Percentiles rank a stretch among this genome's conserved stretches.
These are phyloP conservation scores for Kondoa subrosea DNA, from an alignment of 768 basidiomycete genomes.

Conservation along the genomic window DNA sequence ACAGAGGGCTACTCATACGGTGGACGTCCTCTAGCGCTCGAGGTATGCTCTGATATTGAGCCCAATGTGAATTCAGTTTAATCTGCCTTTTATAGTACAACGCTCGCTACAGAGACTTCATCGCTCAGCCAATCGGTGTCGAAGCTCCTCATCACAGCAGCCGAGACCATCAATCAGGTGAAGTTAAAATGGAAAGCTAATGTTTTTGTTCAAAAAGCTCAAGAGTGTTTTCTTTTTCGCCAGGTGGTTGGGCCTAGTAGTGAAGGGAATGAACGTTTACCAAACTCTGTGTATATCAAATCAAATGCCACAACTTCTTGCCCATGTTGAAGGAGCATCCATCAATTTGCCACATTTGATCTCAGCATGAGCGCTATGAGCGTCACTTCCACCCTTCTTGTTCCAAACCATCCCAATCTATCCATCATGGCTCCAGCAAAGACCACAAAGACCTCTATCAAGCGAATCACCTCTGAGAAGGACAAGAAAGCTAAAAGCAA, in stretches of 20 bases:
- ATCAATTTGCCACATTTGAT: no score
- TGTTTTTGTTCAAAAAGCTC: neutral
- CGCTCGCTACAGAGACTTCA: constrained; percentile 17
- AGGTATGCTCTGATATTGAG: no score
- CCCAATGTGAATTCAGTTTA: no score
- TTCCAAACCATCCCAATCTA: neutral
- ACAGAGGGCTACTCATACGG: constrained; percentile 24
- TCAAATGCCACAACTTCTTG: no score
- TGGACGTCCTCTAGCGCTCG: constrained; percentile 15
- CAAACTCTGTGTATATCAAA: no score
- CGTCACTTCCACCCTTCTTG: neutral
- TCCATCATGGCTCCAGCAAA: neutral
- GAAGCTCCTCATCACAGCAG: neutral
- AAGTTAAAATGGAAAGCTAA: neutral
- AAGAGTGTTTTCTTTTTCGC: neutral
- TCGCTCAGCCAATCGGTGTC: neutral
- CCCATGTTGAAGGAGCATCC: no score
- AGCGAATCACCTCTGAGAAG: neutral
- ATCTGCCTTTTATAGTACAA: constrained; percentile 17
- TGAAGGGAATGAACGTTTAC: no score
- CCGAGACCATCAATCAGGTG: neutral
- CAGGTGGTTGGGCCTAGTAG: neutral
- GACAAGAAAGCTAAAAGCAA: neutral
- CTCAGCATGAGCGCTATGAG: no score
- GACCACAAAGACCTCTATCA: neutral